Base-by-base conservation (phyloP, 768 basidiomycete species). In the Hysterangium stoloniferum region DNA sequence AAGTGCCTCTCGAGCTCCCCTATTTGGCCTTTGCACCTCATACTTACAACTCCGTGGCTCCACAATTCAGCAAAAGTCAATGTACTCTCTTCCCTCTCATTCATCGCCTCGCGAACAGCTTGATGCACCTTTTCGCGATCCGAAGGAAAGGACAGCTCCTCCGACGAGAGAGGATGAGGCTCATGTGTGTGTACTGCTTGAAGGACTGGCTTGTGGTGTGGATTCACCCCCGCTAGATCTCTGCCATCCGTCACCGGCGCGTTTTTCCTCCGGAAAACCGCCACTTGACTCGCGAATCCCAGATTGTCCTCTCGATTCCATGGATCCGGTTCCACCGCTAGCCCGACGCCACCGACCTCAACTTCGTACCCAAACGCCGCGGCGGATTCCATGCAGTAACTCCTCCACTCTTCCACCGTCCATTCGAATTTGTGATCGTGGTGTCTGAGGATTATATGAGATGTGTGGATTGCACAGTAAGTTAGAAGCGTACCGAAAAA, bases 341-440 rank as follows among this genome's bases (percentile, higher is more conserved):
- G 68, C 0, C 89, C 89, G 17, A 91, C 70, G 4, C 76, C 76
- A 4, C 72, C 67, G 9, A 78, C 61, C 24, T 79, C 70, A 8
- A 88, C 79, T 1, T 68, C 68, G 56, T 92, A 92, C 0, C 85
- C 86, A 84, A 85, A 92, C 42, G 77, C 72, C 4, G 59, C 60
- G 0, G 84, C 86, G 2, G 66, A 68, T 0, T 58, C 60, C 9
- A 64, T 55, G 59, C 88, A 90, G 79, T 83, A 86, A 13, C 56
- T 57, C 17, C 61, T 58, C 60, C 90, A 95, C 59, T 94, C 91
- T 2, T 78, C 77, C 0, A 66, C 61, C 0, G 88, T 92, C 85
- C 86, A 94, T 63, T 95, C 91, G 55, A 93, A 90, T 57, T 91
- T 85, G 64, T 95, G 91, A 56, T 93, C 91, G 20, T 65, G 52